A percentile compares a stretch with the other conserved stretches of the same genome.
phyloP scores from a whole-genome alignment of 2,329 filamentous ascomycete genomes.

The Penicillium hesseltinei region DNA sequence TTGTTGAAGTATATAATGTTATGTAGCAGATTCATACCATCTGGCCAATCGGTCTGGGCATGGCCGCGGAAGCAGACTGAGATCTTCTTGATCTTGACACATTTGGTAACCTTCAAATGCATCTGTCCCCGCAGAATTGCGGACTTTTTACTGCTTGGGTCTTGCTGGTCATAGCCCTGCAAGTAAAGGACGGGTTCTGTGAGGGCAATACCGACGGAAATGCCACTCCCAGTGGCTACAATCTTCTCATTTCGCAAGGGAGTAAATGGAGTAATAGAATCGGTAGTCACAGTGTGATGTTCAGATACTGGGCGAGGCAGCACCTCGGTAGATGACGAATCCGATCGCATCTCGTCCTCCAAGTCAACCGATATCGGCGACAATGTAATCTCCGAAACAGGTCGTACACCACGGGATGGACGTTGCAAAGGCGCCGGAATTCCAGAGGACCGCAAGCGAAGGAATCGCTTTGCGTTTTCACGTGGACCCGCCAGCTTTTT shows the following conservation, averaged over 20 bases:
- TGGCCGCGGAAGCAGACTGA: slow-evolving; percentile 82
- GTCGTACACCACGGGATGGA: slow-evolving; percentile 28
- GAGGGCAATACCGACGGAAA: slow-evolving; percentile 47
- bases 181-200: slow-evolving; percentile 51
- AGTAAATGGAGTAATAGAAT: slow-evolving; percentile 33
- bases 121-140: slow-evolving; percentile 83
- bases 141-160: slow-evolving; percentile 62
- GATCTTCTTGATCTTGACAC: slow-evolving; percentile 88
- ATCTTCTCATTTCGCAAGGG: slow-evolving; percentile 47
- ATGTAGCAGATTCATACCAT: slow-evolving; percentile 52
- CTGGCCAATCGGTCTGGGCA: slow-evolving; percentile 91
- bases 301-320: slow-evolving; percentile 23
- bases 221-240: slow-evolving; percentile 49
- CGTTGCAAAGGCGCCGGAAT: slow-evolving; percentile 25
- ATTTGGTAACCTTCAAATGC: slow-evolving; percentile 78
- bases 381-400: slow-evolving; percentile 38
- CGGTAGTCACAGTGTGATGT: slow-evolving; percentile 23
- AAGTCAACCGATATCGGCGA: slow-evolving; percentile 30
- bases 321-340: slow-evolving; percentile 30
- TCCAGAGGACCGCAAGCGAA: slow-evolving; percentile 41
- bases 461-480: slow-evolving; percentile 48
- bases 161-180: slow-evolving; percentile 50
- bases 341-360: slow-evolving; percentile 27
- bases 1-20: not conserved
- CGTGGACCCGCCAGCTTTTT: slow-evolving; percentile 47